Base-by-base conservation (phyloP, 208 protist genomes). In the Acanthamoeba lugdunensis region DNA sequence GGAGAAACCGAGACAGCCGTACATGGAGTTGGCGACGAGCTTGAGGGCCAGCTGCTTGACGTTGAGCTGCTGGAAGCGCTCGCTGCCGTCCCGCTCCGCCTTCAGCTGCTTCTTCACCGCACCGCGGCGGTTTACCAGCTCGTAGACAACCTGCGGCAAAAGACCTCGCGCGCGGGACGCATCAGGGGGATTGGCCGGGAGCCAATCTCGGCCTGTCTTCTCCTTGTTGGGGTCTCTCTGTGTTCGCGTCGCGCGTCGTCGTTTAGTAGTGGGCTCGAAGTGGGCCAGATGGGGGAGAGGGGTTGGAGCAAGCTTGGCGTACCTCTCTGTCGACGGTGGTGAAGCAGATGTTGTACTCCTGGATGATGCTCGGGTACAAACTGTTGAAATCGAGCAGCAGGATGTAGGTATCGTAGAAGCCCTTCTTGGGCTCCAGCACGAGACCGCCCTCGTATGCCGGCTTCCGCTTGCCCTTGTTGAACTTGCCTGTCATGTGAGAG, bases 301-400 rank as follows among this genome's bases (percentile, higher is more conserved):
- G 0, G 54, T 50, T 13, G 45, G 45, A 0, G 8, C 45, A 50
- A 13, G 45, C 45, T 50, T 50, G 45, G 45, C 0, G 73, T 56
- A 82, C 73, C 65, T 92, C 65, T 28, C 95, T 92, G 25, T 73
- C 94, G 33, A 99, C 97, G 0, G 99, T 99, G 18, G 99, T 99
- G 96, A 99, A 99, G 97, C 99, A 99, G 67, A 99, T 98, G 97
- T 99, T 99, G 96, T 99, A 99, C 96, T 99, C 99, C 95, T 99
- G 98, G 94, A 99, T 99, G 90, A 99, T 99, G 30, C 98, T 99
- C 77, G 99, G 99, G 97, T 99, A 99, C 41, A 99, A 98, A 58
- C 98, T 99, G 96, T 99, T 99, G 97, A 99, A 99, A 96, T 99
- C 99, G 23, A 99, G 97, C 21, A 99, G 96, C 23, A 99, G 96